These are phyloP conservation scores for Epichloe hybrida DNA, from an alignment of 2,329 filamentous ascomycete species.

Conservation along the genomic window DNA sequence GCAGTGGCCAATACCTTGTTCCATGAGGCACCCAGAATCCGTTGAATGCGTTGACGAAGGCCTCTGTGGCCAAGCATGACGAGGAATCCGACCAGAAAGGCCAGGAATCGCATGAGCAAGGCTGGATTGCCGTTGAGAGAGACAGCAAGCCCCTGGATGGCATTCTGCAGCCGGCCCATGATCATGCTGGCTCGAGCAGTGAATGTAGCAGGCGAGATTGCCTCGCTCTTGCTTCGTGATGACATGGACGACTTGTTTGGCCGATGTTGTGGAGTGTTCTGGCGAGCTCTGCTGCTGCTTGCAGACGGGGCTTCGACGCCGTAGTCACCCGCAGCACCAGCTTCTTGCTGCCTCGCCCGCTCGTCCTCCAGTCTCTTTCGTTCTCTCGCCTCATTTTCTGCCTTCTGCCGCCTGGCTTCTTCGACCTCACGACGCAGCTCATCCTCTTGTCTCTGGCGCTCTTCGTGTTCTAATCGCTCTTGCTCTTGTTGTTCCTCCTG, in stretches of 20 bases:
- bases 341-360: conserved; percentile 31
- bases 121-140: conserved; percentile 44
- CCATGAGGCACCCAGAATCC: conserved; percentile 58
- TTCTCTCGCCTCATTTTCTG: conserved; percentile 46
- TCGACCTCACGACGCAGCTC: conserved; percentile 42
- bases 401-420: conserved; percentile 38
- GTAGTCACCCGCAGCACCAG: conserved; percentile 54
- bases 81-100: conserved; percentile 69
- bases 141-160: conserved; percentile 37
- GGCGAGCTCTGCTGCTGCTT: conserved; percentile 21
- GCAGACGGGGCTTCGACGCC: conserved; percentile 44
- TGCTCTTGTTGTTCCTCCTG: conserved; percentile 70
- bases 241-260: conserved; percentile 13
- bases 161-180: conserved; percentile 34
- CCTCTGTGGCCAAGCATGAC: conserved; percentile 62
- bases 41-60: conserved; percentile 59
- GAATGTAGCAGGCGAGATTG: conserved; percentile 22
- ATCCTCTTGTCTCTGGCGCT: conserved; percentile 41
- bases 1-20: conserved; percentile 71
- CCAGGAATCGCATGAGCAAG: conserved; percentile 47
- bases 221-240: conserved; percentile 17
- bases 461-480: conserved; percentile 51
- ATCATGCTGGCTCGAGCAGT: conserved; percentile 37
- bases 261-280: conserved; percentile 14
- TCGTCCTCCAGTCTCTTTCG: conserved; percentile 40